phyloP scores from a whole-genome alignment of 805 yeast species.

The Ogataea populi-albae region DNA sequence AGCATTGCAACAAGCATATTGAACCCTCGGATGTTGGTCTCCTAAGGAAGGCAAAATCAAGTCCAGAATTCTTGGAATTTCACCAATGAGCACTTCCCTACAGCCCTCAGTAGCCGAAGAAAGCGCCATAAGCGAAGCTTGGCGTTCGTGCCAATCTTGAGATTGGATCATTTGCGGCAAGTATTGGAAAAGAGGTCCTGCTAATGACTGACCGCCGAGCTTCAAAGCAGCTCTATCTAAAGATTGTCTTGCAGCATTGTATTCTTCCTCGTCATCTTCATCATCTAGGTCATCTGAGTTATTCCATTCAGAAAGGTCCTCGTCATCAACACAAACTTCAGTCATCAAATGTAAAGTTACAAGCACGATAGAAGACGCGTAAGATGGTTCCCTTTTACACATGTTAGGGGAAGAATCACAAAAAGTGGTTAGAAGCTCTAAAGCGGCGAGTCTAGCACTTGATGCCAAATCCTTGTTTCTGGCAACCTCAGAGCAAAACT shows the following conservation, averaged over 20 bases:
- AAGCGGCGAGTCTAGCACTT: constrained; percentile 75
- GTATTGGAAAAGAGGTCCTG: constrained; percentile 81
- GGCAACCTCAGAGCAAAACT: constrained; percentile 80
- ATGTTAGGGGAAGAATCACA: constrained; percentile 91
- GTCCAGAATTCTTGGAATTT: constrained; percentile 77
- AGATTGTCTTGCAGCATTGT: constrained; percentile 92
- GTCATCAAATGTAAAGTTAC: constrained; percentile 82
- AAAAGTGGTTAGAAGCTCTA: constrained; percentile 86
- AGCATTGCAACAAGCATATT: constrained; percentile 95
- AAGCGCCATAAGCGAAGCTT: constrained; percentile 94
- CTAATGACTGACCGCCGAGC: constrained; percentile 78
- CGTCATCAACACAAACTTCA: constrained; percentile 86
- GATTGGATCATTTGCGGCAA: constrained; percentile 81
- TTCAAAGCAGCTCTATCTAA: constrained; percentile 84
- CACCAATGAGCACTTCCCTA: constrained; percentile 77
- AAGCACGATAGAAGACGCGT: constrained; percentile 68
- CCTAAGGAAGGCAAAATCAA: constrained; percentile 80
- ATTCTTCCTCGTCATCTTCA: constrained; percentile 81
- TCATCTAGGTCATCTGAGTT: constrained; percentile 74
- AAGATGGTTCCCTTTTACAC: constrained; percentile 79
- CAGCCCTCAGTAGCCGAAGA: constrained; percentile 98
- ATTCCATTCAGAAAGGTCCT: constrained; percentile 74
- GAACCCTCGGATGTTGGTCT: constrained; percentile 92
- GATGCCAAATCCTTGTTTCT: constrained; percentile 80
- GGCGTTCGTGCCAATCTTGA: constrained; percentile 87